A percentile compares a stretch with the other conserved stretches of the same genome.
phyloP scores from a whole-genome alignment of 495 filamentous ascomycete species.

The Cudoniella acicularis region DNA sequence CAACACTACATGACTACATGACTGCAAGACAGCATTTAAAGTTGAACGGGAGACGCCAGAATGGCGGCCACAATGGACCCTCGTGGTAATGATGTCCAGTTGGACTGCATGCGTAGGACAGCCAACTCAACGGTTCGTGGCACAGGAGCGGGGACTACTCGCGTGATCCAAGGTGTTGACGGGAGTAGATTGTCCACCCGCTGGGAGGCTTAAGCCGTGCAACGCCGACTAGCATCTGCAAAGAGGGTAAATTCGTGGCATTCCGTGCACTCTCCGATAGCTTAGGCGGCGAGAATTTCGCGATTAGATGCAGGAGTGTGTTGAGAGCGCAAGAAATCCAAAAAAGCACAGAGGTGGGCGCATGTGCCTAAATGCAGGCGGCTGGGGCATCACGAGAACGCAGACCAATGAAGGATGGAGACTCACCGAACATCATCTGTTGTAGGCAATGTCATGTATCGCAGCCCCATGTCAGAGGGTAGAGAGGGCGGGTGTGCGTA shows the following conservation, averaged over 20 bases:
- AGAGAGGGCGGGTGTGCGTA: constrained; percentile 13
- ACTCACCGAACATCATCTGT: constrained; percentile 29
- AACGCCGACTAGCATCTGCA: constrained; percentile 10
- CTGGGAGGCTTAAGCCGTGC: constrained; percentile 22
- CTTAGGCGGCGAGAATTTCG: constrained; percentile 12
- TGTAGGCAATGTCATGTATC: constrained; percentile 23
- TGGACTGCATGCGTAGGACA: constrained; percentile 20
- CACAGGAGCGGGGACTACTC: constrained; percentile 20
- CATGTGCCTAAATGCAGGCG: constrained; percentile 19
- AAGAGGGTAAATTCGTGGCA: constrained; percentile 20
- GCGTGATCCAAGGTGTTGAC: constrained; percentile 17
- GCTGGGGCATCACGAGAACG: constrained; percentile 14
- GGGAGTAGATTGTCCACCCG: constrained; percentile 15
- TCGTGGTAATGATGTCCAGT: constrained; percentile 14
- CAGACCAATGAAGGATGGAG: constrained; percentile 13
- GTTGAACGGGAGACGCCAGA: constrained; percentile 10
- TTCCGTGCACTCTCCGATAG: constrained; percentile 7
- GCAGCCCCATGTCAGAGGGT: constrained; percentile 28
- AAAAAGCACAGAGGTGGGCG: not conserved
- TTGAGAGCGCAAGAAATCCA: constrained; percentile 4
- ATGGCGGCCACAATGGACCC: not conserved
- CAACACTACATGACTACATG: constrained; percentile 10
- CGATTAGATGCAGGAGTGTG: constrained; percentile 6
- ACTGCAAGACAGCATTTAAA: constrained; percentile 22
- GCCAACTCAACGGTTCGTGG: constrained; percentile 20